Conservation (phyloP, 495 filamentous ascomycete species). For the Pseudomonodictys pantanalensis region DNA sequence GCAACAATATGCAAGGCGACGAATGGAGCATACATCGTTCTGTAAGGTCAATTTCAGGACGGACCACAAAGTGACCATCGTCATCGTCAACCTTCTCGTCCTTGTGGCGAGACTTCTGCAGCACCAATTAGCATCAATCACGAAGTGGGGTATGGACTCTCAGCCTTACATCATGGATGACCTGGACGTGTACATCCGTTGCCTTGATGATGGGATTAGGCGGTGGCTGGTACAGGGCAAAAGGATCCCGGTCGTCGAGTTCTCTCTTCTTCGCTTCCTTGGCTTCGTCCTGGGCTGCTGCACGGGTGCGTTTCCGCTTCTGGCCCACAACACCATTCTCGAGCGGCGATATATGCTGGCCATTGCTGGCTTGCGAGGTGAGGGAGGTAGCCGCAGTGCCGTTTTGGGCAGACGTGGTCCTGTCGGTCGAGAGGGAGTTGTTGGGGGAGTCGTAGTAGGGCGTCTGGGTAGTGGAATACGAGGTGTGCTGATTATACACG, state of each 20-base stretch:
- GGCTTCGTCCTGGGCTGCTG: slow-evolving; percentile 72
- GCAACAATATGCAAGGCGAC: background rate
- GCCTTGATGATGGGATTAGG: slow-evolving; percentile 87
- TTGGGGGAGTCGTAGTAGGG: slow-evolving; percentile 62
- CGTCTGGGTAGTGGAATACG: slow-evolving; percentile 68
- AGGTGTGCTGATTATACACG: slow-evolving; percentile 57
- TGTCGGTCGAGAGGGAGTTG: slow-evolving; percentile 74
- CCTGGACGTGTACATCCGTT: slow-evolving; percentile 80
- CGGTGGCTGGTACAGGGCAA: slow-evolving; percentile 76
- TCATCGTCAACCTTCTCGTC: slow-evolving; percentile 81
- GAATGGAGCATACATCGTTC: slow-evolving; percentile 71
- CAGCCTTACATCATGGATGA: slow-evolving; percentile 75
- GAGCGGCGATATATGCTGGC: slow-evolving; percentile 46
- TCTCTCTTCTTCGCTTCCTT: slow-evolving; percentile 63
- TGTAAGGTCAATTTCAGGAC: slow-evolving; percentile 75
- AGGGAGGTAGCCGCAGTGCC: slow-evolving; percentile 91
- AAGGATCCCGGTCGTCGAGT: slow-evolving; percentile 63
- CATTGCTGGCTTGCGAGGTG: slow-evolving; percentile 62
- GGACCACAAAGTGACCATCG: slow-evolving; percentile 93
- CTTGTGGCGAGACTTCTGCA: slow-evolving; percentile 46
- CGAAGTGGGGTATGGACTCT: slow-evolving; percentile 5
- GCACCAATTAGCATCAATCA: background rate
- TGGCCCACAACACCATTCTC: slow-evolving; percentile 61
- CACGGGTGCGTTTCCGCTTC: slow-evolving; percentile 83
- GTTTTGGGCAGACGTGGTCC: slow-evolving; percentile 72